A percentile compares a stretch with the other conserved stretches of the same genome.
Evolutionary conservation across 805 yeast genomes (phyloP).

Genomic region (Schwanniomyces vanrijiae): DNA sequence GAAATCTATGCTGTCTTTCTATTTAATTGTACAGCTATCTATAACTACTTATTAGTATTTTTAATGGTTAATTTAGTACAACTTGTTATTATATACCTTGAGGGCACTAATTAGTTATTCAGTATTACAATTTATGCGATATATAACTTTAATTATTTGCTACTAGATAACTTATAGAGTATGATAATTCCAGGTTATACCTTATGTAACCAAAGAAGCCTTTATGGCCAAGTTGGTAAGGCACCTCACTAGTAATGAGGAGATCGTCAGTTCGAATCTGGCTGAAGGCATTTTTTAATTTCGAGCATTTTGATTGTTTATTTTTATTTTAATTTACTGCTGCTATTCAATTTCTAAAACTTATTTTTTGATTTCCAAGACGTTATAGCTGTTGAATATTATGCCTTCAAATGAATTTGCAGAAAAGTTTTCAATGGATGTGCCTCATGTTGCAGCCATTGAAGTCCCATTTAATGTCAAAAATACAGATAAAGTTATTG

Average conservation of each 20-base stretch:
- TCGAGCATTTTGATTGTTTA: neutral
- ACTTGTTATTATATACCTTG: no score
- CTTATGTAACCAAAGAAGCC: slow-evolving; percentile 6
- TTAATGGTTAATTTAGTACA: no score
- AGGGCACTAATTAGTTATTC: no score
- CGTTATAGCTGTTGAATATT: neutral
- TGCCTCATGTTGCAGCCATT: slow-evolving; percentile 71
- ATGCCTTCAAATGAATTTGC: slow-evolving; percentile 30
- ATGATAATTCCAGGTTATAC: no score
- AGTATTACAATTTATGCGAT: no score
- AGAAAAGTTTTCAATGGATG: slow-evolving; percentile 60
- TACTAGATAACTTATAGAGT: no score
- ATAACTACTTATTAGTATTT: no score
- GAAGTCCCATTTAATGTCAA: slow-evolving; percentile 77
- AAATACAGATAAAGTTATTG: slow-evolving; percentile 60
- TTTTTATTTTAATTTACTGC: neutral
- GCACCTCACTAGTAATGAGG: slow-evolving; percentile 21
- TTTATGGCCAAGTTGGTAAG: slow-evolving; percentile 24
- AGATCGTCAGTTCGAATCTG: slow-evolving; percentile 24
- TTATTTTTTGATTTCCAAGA: neutral
- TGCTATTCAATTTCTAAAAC: no score
- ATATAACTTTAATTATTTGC: no score
- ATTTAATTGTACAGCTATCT: no score
- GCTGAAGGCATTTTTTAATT: slow-evolving; percentile 19
- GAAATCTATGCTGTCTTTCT: no score